Percentiles rank a stretch among this genome's conserved stretches.
Evolutionary conservation across 305 asterid genomes (phyloP).

Genomic region (Rubia tinctorum): DNA sequence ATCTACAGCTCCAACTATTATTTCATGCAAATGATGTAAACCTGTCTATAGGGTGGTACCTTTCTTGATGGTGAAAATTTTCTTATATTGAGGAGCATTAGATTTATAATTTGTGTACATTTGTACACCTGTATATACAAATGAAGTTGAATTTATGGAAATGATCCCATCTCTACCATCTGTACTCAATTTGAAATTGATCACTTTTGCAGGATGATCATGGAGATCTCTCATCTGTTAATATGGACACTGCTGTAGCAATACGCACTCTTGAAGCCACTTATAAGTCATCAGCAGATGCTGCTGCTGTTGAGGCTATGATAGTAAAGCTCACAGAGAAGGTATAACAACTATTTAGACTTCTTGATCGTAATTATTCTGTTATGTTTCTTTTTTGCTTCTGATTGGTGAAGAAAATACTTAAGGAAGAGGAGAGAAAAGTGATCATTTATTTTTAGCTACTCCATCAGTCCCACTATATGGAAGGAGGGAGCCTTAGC

Average conservation of each 20-base stretch:
- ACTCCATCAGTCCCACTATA: background rate
- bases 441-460: background rate
- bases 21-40: background rate
- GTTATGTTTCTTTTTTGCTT: background rate
- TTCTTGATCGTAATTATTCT: background rate
- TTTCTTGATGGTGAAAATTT: background rate
- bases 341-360: constrained; percentile 31
- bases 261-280: constrained; percentile 98
- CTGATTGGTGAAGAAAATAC: background rate
- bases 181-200: background rate
- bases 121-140: background rate
- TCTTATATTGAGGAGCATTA: background rate
- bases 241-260: constrained; percentile 99
- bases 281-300: constrained; percentile 85
- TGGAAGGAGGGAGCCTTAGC: background rate
- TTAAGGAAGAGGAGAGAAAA: background rate
- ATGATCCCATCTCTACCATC: background rate
- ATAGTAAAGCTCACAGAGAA: constrained; percentile 75
- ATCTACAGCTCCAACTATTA: constrained; percentile 17
- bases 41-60: background rate
- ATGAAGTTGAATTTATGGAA: background rate
- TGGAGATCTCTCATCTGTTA: constrained; percentile 91
- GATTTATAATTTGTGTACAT: background rate
- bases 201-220: constrained; percentile 75
- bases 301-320: constrained; percentile 90